Evolutionary conservation across 1,139 yeast genomes (phyloP).

Genomic region (Diutina mesorugosa): DNA sequence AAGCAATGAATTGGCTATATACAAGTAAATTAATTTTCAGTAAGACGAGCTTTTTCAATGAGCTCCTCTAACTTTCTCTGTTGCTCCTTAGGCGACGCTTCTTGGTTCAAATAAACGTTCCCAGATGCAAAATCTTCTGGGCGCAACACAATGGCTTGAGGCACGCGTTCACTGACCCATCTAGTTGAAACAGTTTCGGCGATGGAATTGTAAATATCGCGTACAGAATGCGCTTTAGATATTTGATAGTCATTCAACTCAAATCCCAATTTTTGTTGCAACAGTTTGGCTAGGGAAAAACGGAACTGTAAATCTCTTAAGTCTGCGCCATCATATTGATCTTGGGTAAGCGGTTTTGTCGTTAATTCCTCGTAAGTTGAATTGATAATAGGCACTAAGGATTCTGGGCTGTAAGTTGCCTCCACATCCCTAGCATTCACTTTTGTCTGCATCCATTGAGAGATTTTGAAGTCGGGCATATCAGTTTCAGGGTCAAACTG

Average conservation of each 20-base stretch:
- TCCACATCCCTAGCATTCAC: slow-evolving; percentile 18
- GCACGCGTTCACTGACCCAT: slow-evolving; percentile 51
- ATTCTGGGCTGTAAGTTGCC: slow-evolving; percentile 14
- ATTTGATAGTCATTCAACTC: slow-evolving; percentile 54
- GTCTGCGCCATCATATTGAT: slow-evolving; percentile 9
- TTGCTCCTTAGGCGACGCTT: slow-evolving; percentile 19
- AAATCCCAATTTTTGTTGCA: slow-evolving; percentile 50
- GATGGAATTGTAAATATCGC: slow-evolving; percentile 32
- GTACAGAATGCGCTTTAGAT: slow-evolving; percentile 35
- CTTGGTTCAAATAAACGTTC: slow-evolving; percentile 41
- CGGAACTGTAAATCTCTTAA: slow-evolving; percentile 41
- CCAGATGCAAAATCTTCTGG: slow-evolving; percentile 21
- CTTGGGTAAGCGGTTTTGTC: slow-evolving; percentile 9
- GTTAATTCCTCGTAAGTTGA: slow-evolving; percentile 14
- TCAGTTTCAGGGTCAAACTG: slow-evolving; percentile 17
- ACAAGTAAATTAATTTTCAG: slow-evolving; percentile 3
- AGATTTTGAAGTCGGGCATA: slow-evolving; percentile 22
- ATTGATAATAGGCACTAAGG: slow-evolving; percentile 14
- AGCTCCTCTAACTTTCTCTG: slow-evolving; percentile 16
- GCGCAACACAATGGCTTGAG: slow-evolving; percentile 48
- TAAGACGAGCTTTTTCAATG: slow-evolving; percentile 16
- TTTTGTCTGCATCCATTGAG: slow-evolving; percentile 21
- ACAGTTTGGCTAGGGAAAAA: slow-evolving; percentile 41
- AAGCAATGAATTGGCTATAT: slow-evolving; percentile 3
- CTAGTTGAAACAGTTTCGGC: slow-evolving; percentile 31